Base-by-base conservation (phyloP, 2,329 filamentous ascomycete species). In the Cladophialophora immunda region DNA sequence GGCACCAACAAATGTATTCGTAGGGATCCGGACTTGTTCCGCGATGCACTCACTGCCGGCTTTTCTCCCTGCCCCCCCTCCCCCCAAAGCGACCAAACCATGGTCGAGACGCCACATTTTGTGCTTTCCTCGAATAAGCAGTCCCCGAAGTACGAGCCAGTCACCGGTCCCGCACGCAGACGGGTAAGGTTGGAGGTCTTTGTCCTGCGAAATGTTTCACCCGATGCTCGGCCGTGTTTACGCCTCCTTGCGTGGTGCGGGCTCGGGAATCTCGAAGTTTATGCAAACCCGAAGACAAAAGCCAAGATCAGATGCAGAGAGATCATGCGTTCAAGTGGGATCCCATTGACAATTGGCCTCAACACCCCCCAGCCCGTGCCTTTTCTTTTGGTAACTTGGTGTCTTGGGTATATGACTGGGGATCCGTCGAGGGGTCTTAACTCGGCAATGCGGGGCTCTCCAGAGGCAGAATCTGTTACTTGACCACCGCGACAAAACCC, bases 241-340 rank as follows among this genome's bases (percentile, higher is more conserved):
- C 19, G 7, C 2, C 22, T 50, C 4, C 9, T 19, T 47, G 19
- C 19, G 2, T 25, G 19, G 5, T 25, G 45, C 45, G 25, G 17
- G 11, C 45, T 50, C 45, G 45, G 45, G 45, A 50, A 50, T 50
- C 45, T 50, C 22, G 45, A 50, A 50, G 7, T n/a, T 25, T 50
- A 13, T 50, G 45, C 45, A 50, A 9, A 25, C n/a, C 45, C 9
- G 7, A 45, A 45, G 17, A 45, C n/a, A 45, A 22, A 5, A 45
- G 38, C 38, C 5, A 11, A 30, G 30, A 32, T 32, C 30, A 32
- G 4, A 32, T 32, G 30, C 4, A 4, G 30, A 32, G 30, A 32
- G 30, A 32, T 9, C 4, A 32, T 32, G 30, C 4, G 30, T 32
- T 32, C 4, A n/a, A n/a, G n/a, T n/a, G n/a, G n/a, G n/a, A n/a